A percentile compares a stretch with the other conserved stretches of the same genome.
Evolutionary conservation across 768 basidiomycete genomes (phyloP).

Genomic region (Pluteus cervinus): DNA sequence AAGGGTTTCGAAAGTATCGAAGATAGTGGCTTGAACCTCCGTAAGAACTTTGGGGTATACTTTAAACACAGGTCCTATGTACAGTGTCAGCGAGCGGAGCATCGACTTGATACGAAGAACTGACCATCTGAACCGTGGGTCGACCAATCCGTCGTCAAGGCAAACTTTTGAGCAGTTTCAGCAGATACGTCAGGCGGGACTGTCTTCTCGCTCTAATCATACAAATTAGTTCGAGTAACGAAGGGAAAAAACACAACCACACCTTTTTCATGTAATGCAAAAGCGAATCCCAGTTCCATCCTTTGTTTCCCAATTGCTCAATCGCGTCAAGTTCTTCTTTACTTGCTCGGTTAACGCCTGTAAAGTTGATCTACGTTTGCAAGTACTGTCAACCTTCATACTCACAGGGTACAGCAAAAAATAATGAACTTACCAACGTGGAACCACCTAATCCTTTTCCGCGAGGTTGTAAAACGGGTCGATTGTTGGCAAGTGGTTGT

Average conservation of each 20-base stretch:
- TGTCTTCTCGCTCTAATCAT: constrained; percentile 3
- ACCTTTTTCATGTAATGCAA: constrained; percentile 15
- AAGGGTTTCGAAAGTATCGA: neutral
- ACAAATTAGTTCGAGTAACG: too few relatives aligned
- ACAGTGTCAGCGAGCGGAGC: neutral
- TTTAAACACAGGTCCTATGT: neutral
- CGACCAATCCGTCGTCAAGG: neutral
- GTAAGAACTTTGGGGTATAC: neutral
- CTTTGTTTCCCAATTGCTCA: constrained; percentile 10
- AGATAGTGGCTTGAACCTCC: neutral
- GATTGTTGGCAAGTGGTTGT: constrained; percentile 13
- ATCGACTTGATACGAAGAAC: neutral
- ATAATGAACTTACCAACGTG: constrained; percentile 12
- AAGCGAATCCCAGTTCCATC: constrained; percentile 15
- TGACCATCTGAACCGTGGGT: constrained; percentile 5
- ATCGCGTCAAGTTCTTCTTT: constrained; percentile 11
- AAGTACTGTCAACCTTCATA: constrained; percentile 4
- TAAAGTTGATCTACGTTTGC: constrained; percentile 4
- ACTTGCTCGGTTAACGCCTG: constrained; percentile 1
- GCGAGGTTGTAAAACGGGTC: constrained; percentile 13
- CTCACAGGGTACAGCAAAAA: constrained; percentile 7
- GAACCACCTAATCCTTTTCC: constrained; percentile 24
- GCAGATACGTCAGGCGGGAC: neutral
- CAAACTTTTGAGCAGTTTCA: constrained; percentile 1
- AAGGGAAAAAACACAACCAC: neutral